These are phyloP conservation scores for Coriaria nepalensis DNA, from an alignment of 306 rosid species.

Conservation along the genomic window DNA sequence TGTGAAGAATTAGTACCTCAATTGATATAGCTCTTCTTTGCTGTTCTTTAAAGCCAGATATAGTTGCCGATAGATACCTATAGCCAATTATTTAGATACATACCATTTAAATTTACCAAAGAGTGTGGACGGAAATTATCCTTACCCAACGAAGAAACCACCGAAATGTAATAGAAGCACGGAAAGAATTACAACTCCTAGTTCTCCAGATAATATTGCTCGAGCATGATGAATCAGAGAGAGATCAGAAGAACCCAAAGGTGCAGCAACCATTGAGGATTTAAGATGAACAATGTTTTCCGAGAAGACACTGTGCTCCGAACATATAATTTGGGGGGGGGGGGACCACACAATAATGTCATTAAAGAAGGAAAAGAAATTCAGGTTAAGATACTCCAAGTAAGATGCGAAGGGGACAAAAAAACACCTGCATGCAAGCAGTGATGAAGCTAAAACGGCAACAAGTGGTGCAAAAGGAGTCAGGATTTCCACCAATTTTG, in stretches of 20 bases:
- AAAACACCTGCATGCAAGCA: conserved; percentile 34
- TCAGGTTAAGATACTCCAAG: not conserved
- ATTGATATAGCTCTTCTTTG: conserved; percentile 32
- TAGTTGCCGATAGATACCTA: conserved; percentile 26
- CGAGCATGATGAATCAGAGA: conserved; percentile 11
- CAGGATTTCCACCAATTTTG: conserved; percentile 16
- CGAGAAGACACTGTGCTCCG: conserved; percentile 24
- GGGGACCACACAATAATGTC: not conserved
- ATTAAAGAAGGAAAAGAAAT: not conserved
- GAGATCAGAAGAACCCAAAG: conserved; percentile 20
- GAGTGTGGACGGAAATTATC: not conserved
- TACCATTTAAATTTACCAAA: too few species aligned
- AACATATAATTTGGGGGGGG: not conserved
- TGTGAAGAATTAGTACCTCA: conserved; percentile 29
- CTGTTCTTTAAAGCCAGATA: conserved; percentile 22
- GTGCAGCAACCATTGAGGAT: conserved; percentile 13
- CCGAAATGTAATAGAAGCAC: conserved; percentile 24
- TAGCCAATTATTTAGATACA: too few species aligned
- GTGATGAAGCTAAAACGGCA: conserved; percentile 29
- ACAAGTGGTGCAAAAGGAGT: conserved; percentile 29
- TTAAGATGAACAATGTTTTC: conserved; percentile 24
- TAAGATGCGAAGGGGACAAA: not conserved
- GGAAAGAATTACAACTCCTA: conserved; percentile 21
- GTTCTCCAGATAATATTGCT: conserved; percentile 19
- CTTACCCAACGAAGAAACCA: conserved; percentile 36